Conservation (phyloP, 1,139 yeast species). For the Spathaspora sp. region DNA sequence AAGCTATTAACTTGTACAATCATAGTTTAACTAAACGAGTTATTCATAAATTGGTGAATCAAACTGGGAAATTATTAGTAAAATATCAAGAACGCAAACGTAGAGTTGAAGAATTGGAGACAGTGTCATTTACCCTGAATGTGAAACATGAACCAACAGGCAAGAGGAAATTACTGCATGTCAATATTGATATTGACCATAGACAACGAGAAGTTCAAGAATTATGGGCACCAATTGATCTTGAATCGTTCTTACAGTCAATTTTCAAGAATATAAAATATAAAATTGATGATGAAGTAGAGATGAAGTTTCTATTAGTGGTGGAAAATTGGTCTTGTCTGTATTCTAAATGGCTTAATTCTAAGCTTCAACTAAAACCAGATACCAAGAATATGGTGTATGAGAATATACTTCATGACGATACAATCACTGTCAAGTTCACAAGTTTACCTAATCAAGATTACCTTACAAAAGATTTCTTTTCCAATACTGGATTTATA, state of each 20-base stretch:
- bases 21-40: constrained; percentile 23
- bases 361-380: constrained; percentile 34
- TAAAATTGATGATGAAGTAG: constrained; percentile 19
- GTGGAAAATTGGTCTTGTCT: constrained; percentile 45
- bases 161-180: constrained; percentile 15
- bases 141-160: constrained; percentile 18
- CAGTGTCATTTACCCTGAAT: constrained; percentile 25
- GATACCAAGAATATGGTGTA: constrained; percentile 29
- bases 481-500: constrained; percentile 38
- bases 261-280: constrained; percentile 26
- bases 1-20: constrained; percentile 36
- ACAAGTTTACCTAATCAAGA: constrained; percentile 41
- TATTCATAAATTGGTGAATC: constrained; percentile 21
- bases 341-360: constrained; percentile 48
- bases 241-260: constrained; percentile 21
- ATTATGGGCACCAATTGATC: constrained; percentile 43
- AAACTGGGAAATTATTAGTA: constrained; percentile 24
- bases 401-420: constrained; percentile 22
- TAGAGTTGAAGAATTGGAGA: constrained; percentile 45
- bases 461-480: constrained; percentile 34
- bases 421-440: constrained; percentile 26
- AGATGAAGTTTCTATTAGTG: constrained; percentile 35
- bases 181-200: constrained; percentile 20
- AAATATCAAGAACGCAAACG: constrained; percentile 26
- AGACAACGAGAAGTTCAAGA: constrained; percentile 33